Conservation (phyloP, 441 rosid genomes). For the Macaranga tanarius region DNA sequence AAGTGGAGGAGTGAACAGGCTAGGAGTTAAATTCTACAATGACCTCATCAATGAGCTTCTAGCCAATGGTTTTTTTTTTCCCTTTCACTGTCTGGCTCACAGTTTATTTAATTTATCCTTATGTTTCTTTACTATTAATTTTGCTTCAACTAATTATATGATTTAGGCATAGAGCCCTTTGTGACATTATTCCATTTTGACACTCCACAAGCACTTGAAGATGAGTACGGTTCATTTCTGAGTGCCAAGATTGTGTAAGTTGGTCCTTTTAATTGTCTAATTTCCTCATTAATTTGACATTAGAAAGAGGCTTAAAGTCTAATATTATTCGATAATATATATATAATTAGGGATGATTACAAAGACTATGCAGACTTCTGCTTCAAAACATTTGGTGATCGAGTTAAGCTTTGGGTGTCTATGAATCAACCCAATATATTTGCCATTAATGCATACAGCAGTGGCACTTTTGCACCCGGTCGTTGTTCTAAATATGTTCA, state of each 20-base stretch:
- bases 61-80: slow-evolving; percentile 33
- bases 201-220: slow-evolving; percentile 35
- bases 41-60: slow-evolving; percentile 52
- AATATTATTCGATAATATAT: background rate
- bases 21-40: slow-evolving; percentile 35
- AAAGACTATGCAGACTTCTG: slow-evolving; percentile 12
- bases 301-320: background rate
- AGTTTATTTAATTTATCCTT: background rate
- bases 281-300: background rate
- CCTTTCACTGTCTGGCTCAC: background rate
- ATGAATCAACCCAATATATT: slow-evolving; percentile 12
- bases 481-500: slow-evolving; percentile 18
- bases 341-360: background rate
- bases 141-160: background rate
- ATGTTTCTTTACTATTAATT: background rate
- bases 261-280: background rate
- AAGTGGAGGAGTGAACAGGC: slow-evolving; percentile 50
- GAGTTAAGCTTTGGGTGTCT: slow-evolving; percentile 21
- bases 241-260: slow-evolving; percentile 37
- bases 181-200: slow-evolving; percentile 38
- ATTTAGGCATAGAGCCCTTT: slow-evolving; percentile 27
- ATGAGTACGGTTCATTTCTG: slow-evolving; percentile 30
- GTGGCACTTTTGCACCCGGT: background rate
- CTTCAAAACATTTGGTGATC: slow-evolving; percentile 22
- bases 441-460: background rate